Base-by-base conservation (phyloP, 176 grass and related monocot genomes). In the Carex myosuroides region DNA sequence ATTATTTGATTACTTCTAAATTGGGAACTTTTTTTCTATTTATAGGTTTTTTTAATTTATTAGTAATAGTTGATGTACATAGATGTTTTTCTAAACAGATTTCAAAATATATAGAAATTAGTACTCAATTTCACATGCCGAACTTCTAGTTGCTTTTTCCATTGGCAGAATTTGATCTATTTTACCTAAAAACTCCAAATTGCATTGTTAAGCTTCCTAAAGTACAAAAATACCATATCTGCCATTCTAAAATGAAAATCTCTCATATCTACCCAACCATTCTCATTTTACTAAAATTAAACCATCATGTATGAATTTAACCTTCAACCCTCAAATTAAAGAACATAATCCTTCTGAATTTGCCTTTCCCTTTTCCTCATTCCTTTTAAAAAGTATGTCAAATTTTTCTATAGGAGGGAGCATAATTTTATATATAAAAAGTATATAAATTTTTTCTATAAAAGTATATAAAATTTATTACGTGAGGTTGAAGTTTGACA, bases 41-140 rank as follows among this genome's bases (percentile, higher is more conserved):
- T 54, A 76, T 76, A 79, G 76, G 39, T 54, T 53, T 22, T 50
- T 79, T 60, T 20, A 11, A 79, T 60, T 37, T 79, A 61, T 21
- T 81, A 44, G 17, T 62, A 7, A 60, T 18, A 81, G 59, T 59
- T 81, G 54, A 81, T 81, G 79, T 81, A 81, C 3, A 81, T 81
- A 81, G 22, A 79, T 44, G 20, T 46, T 2, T 63, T 81, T 81
- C 10, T 63, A 62, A 42, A 81, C 33, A 42, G 12, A 81, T 54
- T n/a, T 14, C 33, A 61, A 20, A 81, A 77, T n/a, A 44, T 81
- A 81, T 22, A 64, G 57, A 81, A 16, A 55, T 55, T 17, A 42
- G 44, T 13, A 41, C 21, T 46, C 20, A 75, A 53, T 53, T 70
- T 53, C 12, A 26, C 42, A 14, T 29, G 44, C 3, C 12, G 26